Evolutionary conservation across 345 rosid genomes (phyloP), one percentile per base, ranked within the genome.

Genomic region (Cardamine occulta): DNA sequence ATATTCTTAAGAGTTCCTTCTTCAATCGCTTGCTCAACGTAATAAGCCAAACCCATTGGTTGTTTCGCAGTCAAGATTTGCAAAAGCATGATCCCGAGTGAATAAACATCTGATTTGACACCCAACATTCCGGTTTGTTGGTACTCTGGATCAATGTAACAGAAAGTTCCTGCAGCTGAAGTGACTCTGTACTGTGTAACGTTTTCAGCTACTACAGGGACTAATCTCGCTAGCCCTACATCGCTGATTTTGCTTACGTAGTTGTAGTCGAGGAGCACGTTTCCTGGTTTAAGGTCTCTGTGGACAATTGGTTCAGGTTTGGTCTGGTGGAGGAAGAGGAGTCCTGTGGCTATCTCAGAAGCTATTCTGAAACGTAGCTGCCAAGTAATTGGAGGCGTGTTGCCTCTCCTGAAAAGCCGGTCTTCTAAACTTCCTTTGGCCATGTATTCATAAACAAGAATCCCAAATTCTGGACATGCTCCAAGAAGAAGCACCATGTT

Each of bases 91-190:
- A 94, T 81, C 18, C 98, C 98, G 0, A 94, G 69, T 0, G 98
- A 91, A 78, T 94, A 94, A 0, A 94, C 83, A 45, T 94, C 98
- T 1, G 98, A 94, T 66, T 91, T 89, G 12, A 88, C 93, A 2
- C 97, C 97, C 6, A 94, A 85, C 91, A 91, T 86, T 72, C 98
- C 98, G 0, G 98, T 94, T 77, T 91, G 95, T 47, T 94, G 98
- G 78, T 94, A 94, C 77, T 94, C 98, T 0, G 98, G 98, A 52
- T 94, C 98, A 0, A 94, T 94, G 58, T 94, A 94, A 79, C 98
- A 90, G 80, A 91, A 91, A 0, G 98, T 94, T 53, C 98, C 98
- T 3, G 98, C 98, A 1, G 97, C 80, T 31, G 98, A 86, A 11
- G 96, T 94, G 73, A 90, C 74, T 74, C 81, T 85, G 75, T 57